These are phyloP conservation scores for Pelargonium australe DNA, from an alignment of 441 rosid genomes.

Conservation along the genomic window DNA sequence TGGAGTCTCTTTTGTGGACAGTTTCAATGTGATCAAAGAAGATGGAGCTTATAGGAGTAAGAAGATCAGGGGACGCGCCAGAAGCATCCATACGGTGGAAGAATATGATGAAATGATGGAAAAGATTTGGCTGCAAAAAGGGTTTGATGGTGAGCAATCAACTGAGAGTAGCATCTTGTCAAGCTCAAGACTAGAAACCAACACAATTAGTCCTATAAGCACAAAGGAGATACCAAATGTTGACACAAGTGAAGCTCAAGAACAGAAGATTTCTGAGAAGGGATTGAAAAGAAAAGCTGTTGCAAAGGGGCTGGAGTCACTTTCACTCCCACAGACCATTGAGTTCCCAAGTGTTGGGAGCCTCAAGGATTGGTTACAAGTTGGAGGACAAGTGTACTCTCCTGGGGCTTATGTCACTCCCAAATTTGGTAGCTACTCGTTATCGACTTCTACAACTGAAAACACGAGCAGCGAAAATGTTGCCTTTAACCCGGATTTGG, in stretches of 20 bases:
- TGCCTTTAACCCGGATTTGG: constrained; percentile 31
- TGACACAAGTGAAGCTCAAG: not conserved
- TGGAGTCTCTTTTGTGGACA: constrained; percentile 10
- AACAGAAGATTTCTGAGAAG: not conserved
- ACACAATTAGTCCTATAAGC: no score
- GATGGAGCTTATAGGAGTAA: not conserved
- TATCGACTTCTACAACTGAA: constrained; percentile 5
- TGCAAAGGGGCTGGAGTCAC: constrained; percentile 29
- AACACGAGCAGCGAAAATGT: constrained; percentile 10
- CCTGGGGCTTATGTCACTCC: constrained; percentile 32
- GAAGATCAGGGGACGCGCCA: constrained; percentile 9
- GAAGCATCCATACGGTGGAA: constrained; percentile 38
- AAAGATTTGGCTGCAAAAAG: not conserved
- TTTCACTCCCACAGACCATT: constrained; percentile 25
- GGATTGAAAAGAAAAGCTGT: constrained; percentile 28
- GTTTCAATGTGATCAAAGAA: constrained; percentile 12
- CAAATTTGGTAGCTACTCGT: constrained; percentile 33
- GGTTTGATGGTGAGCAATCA: not conserved
- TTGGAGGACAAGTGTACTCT: constrained; percentile 26
- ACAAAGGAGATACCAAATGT: no score
- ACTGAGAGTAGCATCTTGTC: not conserved
- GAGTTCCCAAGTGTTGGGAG: constrained; percentile 29
- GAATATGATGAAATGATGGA: constrained; percentile 33
- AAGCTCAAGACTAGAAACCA: no score
- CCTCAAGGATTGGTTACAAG: constrained; percentile 29